phyloP scores from a whole-genome alignment of 1,284 basidiomycete species.

The Irpex sp. region DNA sequence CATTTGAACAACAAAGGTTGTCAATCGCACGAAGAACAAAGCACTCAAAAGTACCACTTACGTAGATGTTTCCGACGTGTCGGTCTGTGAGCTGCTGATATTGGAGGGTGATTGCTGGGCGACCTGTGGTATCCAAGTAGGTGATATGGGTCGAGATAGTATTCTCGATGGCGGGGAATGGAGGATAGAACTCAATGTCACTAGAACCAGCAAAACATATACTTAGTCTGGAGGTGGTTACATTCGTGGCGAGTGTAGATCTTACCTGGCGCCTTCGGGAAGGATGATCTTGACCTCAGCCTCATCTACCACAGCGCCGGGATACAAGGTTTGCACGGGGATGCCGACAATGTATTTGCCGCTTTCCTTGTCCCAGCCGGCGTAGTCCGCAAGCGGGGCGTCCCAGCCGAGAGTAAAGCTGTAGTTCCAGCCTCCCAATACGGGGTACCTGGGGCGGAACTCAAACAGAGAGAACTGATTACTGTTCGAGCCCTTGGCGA shows the following conservation, averaged over 20 bases:
- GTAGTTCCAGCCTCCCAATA: slow-evolving; percentile 98
- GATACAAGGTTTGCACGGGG: slow-evolving; percentile 82
- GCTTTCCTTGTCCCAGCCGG: slow-evolving; percentile 50
- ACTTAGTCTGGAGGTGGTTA: not conserved
- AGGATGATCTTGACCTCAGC: slow-evolving; percentile 78
- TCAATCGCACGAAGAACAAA: not conserved
- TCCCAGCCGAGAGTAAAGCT: slow-evolving; percentile 93
- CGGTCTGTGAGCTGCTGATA: slow-evolving; percentile 76
- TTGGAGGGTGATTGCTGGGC: slow-evolving; percentile 70
- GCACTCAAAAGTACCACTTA: slow-evolving; percentile 32
- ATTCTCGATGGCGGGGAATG: slow-evolving; percentile 70
- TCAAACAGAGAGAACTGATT: slow-evolving; percentile 67
- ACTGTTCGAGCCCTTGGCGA: slow-evolving; percentile 47
- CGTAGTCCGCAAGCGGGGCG: slow-evolving; percentile 71
- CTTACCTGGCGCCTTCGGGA: slow-evolving; percentile 92
- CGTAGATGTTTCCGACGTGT: slow-evolving; percentile 72
- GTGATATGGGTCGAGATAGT: slow-evolving; percentile 66
- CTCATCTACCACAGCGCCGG: slow-evolving; percentile 78
- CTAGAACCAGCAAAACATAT: slow-evolving; percentile 33
- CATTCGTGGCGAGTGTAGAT: slow-evolving; percentile 12
- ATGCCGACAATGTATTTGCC: slow-evolving; percentile 73
- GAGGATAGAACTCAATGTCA: slow-evolving; percentile 69
- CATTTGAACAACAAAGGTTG: not conserved
- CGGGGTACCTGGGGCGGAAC: slow-evolving; percentile 84
- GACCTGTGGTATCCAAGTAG: slow-evolving; percentile 92